Conservation (phyloP, 768 basidiomycete species). For the Phylloporus sp. region DNA sequence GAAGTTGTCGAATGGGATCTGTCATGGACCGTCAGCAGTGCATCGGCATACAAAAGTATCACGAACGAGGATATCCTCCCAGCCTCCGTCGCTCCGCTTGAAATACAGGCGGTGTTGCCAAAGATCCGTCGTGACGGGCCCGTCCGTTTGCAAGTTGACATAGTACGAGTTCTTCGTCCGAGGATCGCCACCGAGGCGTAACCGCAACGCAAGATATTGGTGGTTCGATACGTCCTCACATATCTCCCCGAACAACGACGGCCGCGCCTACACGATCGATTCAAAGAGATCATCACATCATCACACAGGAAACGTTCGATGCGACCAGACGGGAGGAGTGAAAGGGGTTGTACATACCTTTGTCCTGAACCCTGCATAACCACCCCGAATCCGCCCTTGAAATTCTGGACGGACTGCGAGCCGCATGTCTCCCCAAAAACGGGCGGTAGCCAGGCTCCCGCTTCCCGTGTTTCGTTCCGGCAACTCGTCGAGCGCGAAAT, state of each 20-base stretch:
- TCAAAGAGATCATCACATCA: not conserved
- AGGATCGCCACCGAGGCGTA: slow-evolving; percentile 75
- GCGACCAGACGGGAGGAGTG: not conserved
- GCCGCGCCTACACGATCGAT: slow-evolving; percentile 46
- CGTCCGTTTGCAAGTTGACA: slow-evolving; percentile 90
- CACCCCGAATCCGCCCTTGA: slow-evolving; percentile 68
- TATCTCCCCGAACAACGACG: slow-evolving; percentile 84
- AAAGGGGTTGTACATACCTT: no score
- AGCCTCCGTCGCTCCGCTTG: slow-evolving; percentile 55
- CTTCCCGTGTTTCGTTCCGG: slow-evolving; percentile 43
- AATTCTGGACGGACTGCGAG: slow-evolving; percentile 64
- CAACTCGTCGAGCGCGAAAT: slow-evolving; percentile 64
- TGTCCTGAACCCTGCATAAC: slow-evolving; percentile 90
- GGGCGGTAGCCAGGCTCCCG: slow-evolving; percentile 50
- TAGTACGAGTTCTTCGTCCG: slow-evolving; percentile 82
- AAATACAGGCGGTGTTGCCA: slow-evolving; percentile 95
- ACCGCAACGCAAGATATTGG: slow-evolving; percentile 73
- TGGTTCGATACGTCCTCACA: slow-evolving; percentile 82
- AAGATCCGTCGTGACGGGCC: slow-evolving; percentile 75
- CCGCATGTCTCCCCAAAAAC: slow-evolving; percentile 80
- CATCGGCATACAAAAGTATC: not conserved
- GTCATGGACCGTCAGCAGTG: slow-evolving; percentile 7
- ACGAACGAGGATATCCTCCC: slow-evolving; percentile 80
- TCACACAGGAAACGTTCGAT: not conserved
- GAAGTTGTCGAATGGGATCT: slow-evolving; percentile 82